These are phyloP conservation scores for Spergularia marina DNA, from an alignment of 148 eudicot genomes.

Conservation along the genomic window DNA sequence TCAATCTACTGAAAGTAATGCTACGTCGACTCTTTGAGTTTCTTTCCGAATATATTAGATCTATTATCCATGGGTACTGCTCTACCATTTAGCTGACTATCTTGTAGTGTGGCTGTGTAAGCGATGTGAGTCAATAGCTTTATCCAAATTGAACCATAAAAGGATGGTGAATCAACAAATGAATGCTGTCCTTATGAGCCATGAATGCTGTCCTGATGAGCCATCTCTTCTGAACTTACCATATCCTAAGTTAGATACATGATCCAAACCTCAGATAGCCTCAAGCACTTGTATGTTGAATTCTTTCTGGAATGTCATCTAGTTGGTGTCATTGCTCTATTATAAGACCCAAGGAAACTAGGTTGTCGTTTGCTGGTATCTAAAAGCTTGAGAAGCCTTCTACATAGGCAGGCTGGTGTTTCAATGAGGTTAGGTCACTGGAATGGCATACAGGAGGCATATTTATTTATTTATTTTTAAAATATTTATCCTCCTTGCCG, in stretches of 20 bases:
- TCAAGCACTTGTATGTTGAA: neutral
- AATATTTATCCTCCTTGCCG: too few relatives aligned
- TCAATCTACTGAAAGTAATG: neutral
- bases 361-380: neutral
- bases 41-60: neutral
- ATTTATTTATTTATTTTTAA: too few relatives aligned
- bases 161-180: too few relatives aligned
- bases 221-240: too few relatives aligned
- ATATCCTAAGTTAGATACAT: too few relatives aligned
- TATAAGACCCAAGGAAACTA: neutral
- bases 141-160: neutral
- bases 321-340: neutral
- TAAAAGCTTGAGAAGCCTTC: neutral
- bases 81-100: neutral
- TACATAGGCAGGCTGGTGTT: too few relatives aligned
- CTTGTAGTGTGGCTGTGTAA: neutral
- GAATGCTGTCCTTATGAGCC: too few relatives aligned
- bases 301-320: constrained; percentile 2
- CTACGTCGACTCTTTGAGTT: neutral
- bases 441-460: too few relatives aligned
- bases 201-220: too few relatives aligned
- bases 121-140: neutral
- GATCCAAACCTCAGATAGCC: neutral
- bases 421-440: too few relatives aligned
- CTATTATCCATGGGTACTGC: neutral